phyloP scores from a whole-genome alignment of 164 flowering plant genomes.

The Buxus sempervirens region DNA sequence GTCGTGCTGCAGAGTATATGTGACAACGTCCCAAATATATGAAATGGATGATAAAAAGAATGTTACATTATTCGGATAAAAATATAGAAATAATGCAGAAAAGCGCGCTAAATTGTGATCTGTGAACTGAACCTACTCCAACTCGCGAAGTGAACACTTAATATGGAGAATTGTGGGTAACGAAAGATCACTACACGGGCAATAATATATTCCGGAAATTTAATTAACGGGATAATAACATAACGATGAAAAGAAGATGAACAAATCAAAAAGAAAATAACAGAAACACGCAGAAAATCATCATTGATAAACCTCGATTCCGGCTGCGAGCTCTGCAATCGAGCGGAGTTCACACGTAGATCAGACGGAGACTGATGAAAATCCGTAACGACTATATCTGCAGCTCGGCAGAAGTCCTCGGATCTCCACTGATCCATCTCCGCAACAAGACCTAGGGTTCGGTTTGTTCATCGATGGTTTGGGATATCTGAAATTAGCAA shows the following conservation, averaged over 20 bases:
- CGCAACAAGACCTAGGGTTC: slow-evolving; percentile 10
- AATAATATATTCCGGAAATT: background rate
- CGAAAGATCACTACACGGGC: background rate
- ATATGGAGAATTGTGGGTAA: background rate
- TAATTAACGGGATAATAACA: background rate
- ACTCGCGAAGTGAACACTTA: background rate
- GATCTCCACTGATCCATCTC: slow-evolving; percentile 30
- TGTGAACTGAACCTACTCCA: background rate
- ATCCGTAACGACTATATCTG: slow-evolving; percentile 14
- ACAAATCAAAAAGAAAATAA: background rate
- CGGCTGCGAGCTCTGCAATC: slow-evolving; percentile 12
- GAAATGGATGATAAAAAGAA: too few species aligned
- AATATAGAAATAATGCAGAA: too few species aligned
- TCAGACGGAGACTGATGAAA: slow-evolving; percentile 12
- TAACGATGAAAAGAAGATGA: background rate
- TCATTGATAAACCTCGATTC: slow-evolving; percentile 18
- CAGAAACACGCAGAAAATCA: background rate
- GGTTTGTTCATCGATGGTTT: background rate
- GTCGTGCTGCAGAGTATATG: background rate
- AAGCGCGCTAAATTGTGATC: too few species aligned
- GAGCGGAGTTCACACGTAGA: slow-evolving; percentile 6
- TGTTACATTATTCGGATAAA: too few species aligned
- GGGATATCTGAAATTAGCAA: too few species aligned
- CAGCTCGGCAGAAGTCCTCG: slow-evolving; percentile 18
- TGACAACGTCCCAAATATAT: too few species aligned